These are phyloP conservation scores for Xylaria palmicola DNA, from an alignment of 495 filamentous ascomycete species.

Conservation along the genomic window DNA sequence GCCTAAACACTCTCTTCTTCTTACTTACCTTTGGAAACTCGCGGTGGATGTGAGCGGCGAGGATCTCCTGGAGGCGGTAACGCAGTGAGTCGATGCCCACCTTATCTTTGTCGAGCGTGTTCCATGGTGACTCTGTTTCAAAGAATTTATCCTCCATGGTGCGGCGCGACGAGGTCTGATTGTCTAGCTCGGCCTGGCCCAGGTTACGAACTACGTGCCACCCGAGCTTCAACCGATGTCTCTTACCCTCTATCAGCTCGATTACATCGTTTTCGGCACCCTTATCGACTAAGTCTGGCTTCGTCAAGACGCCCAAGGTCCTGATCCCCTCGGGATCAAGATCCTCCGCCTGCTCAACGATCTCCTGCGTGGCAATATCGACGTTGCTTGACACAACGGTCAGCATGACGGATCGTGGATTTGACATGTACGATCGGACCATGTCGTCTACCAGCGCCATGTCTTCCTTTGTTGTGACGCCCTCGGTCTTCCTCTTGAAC, in stretches of 20 bases:
- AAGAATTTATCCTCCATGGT: slow-evolving; percentile 33
- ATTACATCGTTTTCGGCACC: slow-evolving; percentile 41
- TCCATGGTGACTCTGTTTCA: slow-evolving; percentile 39
- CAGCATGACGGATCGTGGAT: slow-evolving; percentile 56
- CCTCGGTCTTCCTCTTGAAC: slow-evolving; percentile 45
- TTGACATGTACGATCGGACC: slow-evolving; percentile 52
- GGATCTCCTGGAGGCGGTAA: slow-evolving; percentile 34
- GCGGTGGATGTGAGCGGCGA: not conserved
- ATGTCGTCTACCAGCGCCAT: slow-evolving; percentile 50
- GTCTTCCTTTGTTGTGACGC: slow-evolving; percentile 45
- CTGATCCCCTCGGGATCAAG: slow-evolving; percentile 49
- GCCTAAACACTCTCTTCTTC: slow-evolving; percentile 24
- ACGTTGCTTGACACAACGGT: slow-evolving; percentile 58
- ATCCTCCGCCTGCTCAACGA: slow-evolving; percentile 53
- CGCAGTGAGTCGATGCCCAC: slow-evolving; percentile 52
- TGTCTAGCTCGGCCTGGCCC: slow-evolving; percentile 12
- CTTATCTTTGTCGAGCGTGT: slow-evolving; percentile 38
- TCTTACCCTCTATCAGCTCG: slow-evolving; percentile 47
- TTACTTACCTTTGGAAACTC: slow-evolving; percentile 49
- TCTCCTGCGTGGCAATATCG: slow-evolving; percentile 63
- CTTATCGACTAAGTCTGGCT: slow-evolving; percentile 56
- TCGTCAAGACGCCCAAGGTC: slow-evolving; percentile 61
- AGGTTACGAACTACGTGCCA: slow-evolving; percentile 58
- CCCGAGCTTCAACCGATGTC: slow-evolving; percentile 47
- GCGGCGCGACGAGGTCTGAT: slow-evolving; percentile 21